A percentile compares a stretch with the other conserved stretches of the same genome.
Evolutionary conservation across 2,329 filamentous ascomycete genomes (phyloP).

Genomic region (Ascochyta viciae-villosae): DNA sequence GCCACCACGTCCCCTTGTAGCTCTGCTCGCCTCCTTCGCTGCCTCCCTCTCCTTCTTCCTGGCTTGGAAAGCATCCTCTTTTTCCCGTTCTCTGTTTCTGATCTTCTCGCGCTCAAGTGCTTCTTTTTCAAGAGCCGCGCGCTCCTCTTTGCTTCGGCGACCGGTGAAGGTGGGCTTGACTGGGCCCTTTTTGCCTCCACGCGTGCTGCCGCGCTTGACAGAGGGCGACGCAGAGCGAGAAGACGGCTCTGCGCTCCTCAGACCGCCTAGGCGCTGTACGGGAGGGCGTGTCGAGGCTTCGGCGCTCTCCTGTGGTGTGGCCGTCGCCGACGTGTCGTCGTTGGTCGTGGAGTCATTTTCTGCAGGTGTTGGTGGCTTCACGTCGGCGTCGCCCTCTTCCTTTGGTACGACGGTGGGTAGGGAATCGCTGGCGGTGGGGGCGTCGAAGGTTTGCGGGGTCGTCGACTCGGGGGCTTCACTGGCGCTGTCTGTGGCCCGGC

Average conservation of each 20-base stretch:
- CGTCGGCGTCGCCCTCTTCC: slow-evolving; percentile 27
- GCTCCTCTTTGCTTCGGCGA: slow-evolving; percentile 54
- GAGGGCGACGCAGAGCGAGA: slow-evolving; percentile 42
- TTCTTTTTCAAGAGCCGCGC: slow-evolving; percentile 52
- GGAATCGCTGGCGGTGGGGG: slow-evolving; percentile 6
- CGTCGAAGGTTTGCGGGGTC: slow-evolving; percentile 25
- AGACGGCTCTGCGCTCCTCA: slow-evolving; percentile 37
- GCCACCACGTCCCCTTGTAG: slow-evolving; percentile 50
- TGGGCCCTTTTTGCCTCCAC: slow-evolving; percentile 38
- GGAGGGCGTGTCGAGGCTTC: slow-evolving; percentile 31
- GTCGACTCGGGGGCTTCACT: slow-evolving; percentile 23
- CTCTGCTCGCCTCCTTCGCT: slow-evolving; percentile 32
- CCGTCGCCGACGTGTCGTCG: slow-evolving; percentile 21
- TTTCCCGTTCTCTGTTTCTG: slow-evolving; percentile 44
- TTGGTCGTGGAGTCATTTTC: slow-evolving; percentile 21
- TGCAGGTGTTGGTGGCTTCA: slow-evolving; percentile 21
- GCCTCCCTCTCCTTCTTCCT: slow-evolving; percentile 20
- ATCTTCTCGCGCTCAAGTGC: slow-evolving; percentile 49
- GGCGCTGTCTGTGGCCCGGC: slow-evolving; percentile 16
- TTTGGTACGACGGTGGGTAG: slow-evolving; percentile 23
- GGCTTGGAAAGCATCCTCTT: slow-evolving; percentile 29
- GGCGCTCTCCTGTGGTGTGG: slow-evolving; percentile 25
- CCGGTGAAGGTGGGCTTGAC: slow-evolving; percentile 53
- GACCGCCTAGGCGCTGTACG: slow-evolving; percentile 37
- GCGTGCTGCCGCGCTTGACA: slow-evolving; percentile 35